Base-by-base conservation (phyloP, 2,329 filamentous ascomycete genomes). In the Stemphylium lycopersici region DNA sequence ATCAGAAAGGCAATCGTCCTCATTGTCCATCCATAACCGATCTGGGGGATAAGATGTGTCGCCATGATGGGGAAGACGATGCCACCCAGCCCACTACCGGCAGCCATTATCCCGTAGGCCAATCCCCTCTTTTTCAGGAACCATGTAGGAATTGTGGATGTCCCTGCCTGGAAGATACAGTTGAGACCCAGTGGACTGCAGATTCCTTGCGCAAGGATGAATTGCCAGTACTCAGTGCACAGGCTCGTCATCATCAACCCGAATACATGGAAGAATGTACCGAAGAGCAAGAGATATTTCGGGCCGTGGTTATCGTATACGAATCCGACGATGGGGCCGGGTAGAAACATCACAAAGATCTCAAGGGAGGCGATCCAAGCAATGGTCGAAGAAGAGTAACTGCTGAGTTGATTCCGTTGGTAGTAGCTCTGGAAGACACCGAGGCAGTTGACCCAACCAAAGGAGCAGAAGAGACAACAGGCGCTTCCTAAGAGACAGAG, bases 201-300 rank as follows among this genome's bases (percentile, higher is more conserved):
- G 16, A 80, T 81, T 3, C 80, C 81, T 58, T 86, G 83, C 0
- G 81, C 76, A 4, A 85, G 79, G 42, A 84, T 69, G 63, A 84
- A 80, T 33, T 84, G 82, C 58, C 80, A 84, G 66, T 83, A 84
- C 50, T 82, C 62, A 0, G 75, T 81, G 48, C 78, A 86, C 52
- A 88, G 70, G 6, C 79, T 82, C 0, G 83, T 78, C 84, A 88
- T 87, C 83, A 89, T 87, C 4, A 88, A 65, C 2, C 83, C 82
- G 49, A 88, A 82, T 13, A 88, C 80, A 50, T 87, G 82, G 31
- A 86, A 66, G 47, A 86, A 71, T 0, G 78, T 80, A 13, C 85
- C 85, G 11, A 68, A 66, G 1, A 84, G 31, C 1, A 87, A 67
- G 0, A 90, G 73, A 41, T 76, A 80, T 24, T 81, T 79, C 0